These are phyloP conservation scores for Penicillium sp. DNA, from an alignment of 2,329 filamentous ascomycete species.

Conservation along the genomic window DNA sequence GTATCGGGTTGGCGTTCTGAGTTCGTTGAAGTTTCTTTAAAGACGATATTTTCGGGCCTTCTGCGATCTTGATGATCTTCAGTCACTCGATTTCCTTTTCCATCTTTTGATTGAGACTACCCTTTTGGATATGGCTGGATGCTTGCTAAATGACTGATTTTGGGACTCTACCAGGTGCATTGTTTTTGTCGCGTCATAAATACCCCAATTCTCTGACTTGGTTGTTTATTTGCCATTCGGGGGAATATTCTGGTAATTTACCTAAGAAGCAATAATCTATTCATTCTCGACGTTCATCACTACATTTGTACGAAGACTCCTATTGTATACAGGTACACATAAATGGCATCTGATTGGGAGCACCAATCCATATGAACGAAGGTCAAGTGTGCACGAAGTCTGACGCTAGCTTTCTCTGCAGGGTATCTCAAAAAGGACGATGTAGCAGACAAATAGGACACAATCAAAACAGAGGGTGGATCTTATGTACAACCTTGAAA, in stretches of 20 bases:
- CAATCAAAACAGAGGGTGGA: constrained; percentile 8
- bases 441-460: constrained; percentile 14
- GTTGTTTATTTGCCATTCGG: background rate
- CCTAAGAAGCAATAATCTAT: constrained; percentile 2
- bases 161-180: background rate
- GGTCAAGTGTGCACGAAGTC: constrained; percentile 1
- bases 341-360: too few species aligned
- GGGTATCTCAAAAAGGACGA: constrained; percentile 15
- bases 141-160: background rate
- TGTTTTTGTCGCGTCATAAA: background rate
- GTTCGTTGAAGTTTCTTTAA: background rate
- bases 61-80: background rate
- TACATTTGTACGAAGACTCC: too few species aligned
- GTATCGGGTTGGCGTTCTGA: constrained; percentile 37
- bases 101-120: background rate
- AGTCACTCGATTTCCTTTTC: background rate
- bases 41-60: background rate
- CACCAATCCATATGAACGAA: too few species aligned
- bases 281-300: background rate
- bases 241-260: background rate
- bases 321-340: too few species aligned
- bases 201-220: constrained; percentile 1
- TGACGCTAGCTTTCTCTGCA: constrained; percentile 1
- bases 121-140: background rate
- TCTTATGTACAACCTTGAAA: constrained; percentile 2